Percentiles rank a stretch among this genome's conserved stretches.
phyloP scores from a whole-genome alignment of 2,329 filamentous ascomycete species.

The Exophiala mesophila region DNA sequence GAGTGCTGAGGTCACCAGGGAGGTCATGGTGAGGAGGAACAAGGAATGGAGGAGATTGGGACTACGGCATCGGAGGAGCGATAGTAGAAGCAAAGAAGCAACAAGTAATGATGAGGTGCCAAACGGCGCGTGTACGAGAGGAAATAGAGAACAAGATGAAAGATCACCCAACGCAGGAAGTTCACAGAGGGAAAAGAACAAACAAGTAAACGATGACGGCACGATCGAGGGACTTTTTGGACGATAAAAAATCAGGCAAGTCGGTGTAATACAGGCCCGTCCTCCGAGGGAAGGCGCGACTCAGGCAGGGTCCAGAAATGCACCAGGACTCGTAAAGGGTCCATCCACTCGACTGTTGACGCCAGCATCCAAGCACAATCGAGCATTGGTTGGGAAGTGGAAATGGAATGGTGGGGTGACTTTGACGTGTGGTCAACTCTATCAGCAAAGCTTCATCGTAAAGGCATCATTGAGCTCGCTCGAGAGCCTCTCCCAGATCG shows the following conservation, averaged over 20 bases:
- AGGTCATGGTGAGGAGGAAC: conserved; percentile 5
- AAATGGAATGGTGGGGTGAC: too few species aligned
- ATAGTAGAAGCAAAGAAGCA: too few species aligned
- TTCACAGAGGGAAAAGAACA: not conserved
- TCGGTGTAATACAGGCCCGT: not conserved
- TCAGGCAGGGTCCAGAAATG: conserved; percentile 5
- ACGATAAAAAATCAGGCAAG: not conserved
- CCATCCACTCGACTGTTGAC: too few species aligned
- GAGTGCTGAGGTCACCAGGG: conserved; percentile 32
- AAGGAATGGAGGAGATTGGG: not conserved
- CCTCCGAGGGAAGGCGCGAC: not conserved
- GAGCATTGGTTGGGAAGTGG: too few species aligned
- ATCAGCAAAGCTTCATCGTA: too few species aligned
- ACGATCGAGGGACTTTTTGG: not conserved
- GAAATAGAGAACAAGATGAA: not conserved
- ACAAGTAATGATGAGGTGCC: not conserved
- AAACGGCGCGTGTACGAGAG: not conserved
- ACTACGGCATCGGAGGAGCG: not conserved
- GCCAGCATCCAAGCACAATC: too few species aligned
- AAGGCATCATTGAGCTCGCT: too few species aligned
- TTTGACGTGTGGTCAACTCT: too few species aligned
- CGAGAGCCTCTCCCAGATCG: too few species aligned
- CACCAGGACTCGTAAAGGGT: too few species aligned
- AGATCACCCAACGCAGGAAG: too few species aligned
- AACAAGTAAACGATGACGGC: not conserved